Percentiles rank a stretch among this genome's conserved stretches.
phyloP scores from a whole-genome alignment of 2,329 filamentous ascomycete species.

The Ampelomyces quisqualis region DNA sequence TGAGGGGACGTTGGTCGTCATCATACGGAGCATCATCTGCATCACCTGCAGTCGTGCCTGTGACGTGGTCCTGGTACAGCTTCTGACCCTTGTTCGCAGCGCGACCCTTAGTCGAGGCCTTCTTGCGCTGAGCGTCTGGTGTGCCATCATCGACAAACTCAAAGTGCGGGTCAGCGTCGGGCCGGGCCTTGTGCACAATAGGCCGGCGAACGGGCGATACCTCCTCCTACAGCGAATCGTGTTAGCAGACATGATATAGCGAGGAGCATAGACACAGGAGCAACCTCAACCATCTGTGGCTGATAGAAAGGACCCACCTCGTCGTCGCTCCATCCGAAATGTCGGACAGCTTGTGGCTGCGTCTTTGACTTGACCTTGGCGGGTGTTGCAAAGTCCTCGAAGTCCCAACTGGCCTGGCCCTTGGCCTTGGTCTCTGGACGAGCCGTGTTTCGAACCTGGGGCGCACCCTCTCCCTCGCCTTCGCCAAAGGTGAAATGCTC shows the following conservation, averaged over 20 bases:
- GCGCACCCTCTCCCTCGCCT: conserved; percentile 49
- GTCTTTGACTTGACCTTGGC: conserved; percentile 68
- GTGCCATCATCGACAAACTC: conserved; percentile 75
- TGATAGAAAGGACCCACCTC: conserved; percentile 48
- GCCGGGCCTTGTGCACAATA: conserved; percentile 67
- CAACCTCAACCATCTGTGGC: conserved; percentile 16
- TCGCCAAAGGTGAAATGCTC: conserved; percentile 82
- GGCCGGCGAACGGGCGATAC: conserved; percentile 61
- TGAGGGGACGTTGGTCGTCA: conserved; percentile 52
- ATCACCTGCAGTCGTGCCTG: conserved; percentile 47
- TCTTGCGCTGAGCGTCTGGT: conserved; percentile 52
- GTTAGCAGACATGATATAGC: conserved; percentile 18
- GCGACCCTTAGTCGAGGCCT: conserved; percentile 46
- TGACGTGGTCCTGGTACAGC: conserved; percentile 77
- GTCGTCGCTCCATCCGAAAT: conserved; percentile 75
- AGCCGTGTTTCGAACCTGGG: conserved; percentile 32
- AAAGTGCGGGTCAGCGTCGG: conserved; percentile 80
- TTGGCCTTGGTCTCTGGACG: conserved; percentile 47
- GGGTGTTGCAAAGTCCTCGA: conserved; percentile 84
- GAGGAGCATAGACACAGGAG: conserved; percentile 7
- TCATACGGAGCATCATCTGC: conserved; percentile 52
- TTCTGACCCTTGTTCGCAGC: conserved; percentile 66
- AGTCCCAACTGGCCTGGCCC: conserved; percentile 78
- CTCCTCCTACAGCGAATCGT: conserved; percentile 48
- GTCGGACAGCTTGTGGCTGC: conserved; percentile 69